Base-by-base conservation (phyloP, 495 filamentous ascomycete genomes). In the Penicillium malachiteum region DNA sequence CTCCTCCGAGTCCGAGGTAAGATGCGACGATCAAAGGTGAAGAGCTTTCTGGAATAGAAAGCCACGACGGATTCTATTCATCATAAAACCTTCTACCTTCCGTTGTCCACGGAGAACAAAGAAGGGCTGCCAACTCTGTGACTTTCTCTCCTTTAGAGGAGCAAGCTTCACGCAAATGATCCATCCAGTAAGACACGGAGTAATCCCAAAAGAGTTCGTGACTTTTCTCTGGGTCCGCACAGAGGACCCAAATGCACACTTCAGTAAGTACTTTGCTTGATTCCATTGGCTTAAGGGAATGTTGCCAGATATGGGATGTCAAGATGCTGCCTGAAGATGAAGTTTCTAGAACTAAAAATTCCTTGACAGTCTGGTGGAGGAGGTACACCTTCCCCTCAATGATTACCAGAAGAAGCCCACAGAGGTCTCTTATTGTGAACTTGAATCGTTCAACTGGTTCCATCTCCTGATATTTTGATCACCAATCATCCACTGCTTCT, bases 331-430 rank as follows among this genome's bases (percentile, higher is more conserved):
- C 40, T 8, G 40, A 42, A 1, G 1, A 5, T 18, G 40, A 18
- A 18, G 14, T 32, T 5, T 31, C 21, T 26, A 2, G 50, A n/a
- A 54, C 51, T 38, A 54, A 39, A 47, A 54, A 54, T 14, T 46
- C 51, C 41, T 31, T 54, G 7, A 31, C 40, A 2, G 76, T 79
- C 42, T 79, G 76, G 47, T 78, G 76, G 35, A 79, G 59, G 1
- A 79, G 49, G 52, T 74, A 79, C 3, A 79, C 42, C 51, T 57
- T 67, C 0, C 54, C 57, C 18, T 73, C 55, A 12, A 65, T 47
- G 17, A 77, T 68, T 6, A 55, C 60, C 11, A 79, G 48, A 46
- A 78, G 71, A 11, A 78, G 68, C 0, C 76, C 75, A 53, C 76
- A 78, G 7, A 68, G 34, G 13, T 70, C 61, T 62, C 67, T 46